phyloP scores from a whole-genome alignment of 495 filamentous ascomycete genomes.

The Neurospora sp. region DNA sequence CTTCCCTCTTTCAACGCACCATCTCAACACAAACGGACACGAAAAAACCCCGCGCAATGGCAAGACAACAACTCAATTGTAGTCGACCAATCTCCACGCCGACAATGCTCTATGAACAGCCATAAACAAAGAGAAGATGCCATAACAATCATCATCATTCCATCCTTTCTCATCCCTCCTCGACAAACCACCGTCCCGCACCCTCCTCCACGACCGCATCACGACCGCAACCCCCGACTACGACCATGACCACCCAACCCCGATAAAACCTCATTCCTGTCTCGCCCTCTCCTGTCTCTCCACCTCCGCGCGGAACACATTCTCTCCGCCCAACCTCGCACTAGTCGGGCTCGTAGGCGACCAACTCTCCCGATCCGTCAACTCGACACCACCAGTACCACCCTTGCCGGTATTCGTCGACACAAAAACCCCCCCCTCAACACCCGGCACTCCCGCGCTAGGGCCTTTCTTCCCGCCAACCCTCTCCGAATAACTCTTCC shows the following conservation, averaged over 20 bases:
- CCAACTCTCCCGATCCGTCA: slow-evolving; percentile 27
- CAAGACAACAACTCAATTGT: neutral
- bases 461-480: neutral
- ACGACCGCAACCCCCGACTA: neutral
- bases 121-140: neutral
- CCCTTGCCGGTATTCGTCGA: too few species aligned
- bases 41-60: neutral
- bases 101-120: neutral
- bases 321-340: slow-evolving; percentile 5
- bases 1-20: neutral
- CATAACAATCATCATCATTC: neutral
- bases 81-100: neutral
- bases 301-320: slow-evolving; percentile 28
- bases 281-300: slow-evolving; percentile 19
- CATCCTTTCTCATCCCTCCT: neutral
- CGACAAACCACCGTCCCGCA: neutral
- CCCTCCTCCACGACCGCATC: neutral
- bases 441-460: neutral
- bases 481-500: slow-evolving; percentile 15
- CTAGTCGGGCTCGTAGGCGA: slow-evolving; percentile 12
- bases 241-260: neutral
- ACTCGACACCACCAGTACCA: slow-evolving; percentile 8
- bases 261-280: slow-evolving; percentile 1
- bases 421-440: neutral
- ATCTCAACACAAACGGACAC: neutral